phyloP scores from a whole-genome alignment of 495 filamentous ascomycete genomes.

The Talaromyces trachyspermus region DNA sequence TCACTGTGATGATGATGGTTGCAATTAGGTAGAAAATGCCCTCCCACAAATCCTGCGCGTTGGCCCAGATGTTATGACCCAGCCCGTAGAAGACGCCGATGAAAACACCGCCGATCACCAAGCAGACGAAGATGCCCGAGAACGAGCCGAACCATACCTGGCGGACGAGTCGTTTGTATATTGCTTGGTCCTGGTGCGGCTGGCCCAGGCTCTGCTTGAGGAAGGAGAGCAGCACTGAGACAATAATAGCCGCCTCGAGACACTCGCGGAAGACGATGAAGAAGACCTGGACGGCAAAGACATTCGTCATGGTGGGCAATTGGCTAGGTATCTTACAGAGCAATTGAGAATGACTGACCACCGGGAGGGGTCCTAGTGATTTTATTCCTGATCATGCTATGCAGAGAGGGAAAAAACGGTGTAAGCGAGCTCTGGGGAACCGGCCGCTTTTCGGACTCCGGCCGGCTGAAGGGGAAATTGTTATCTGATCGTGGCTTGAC shows the following conservation, averaged over 20 bases:
- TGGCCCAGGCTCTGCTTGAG: conserved; percentile 69
- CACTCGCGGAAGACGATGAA: conserved; percentile 84
- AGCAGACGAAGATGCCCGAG: conserved; percentile 56
- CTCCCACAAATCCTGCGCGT: conserved; percentile 70
- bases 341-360: too few species aligned
- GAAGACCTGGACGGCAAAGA: conserved; percentile 68
- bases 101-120: conserved; percentile 61
- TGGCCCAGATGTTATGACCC: conserved; percentile 56
- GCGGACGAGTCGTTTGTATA: conserved; percentile 61
- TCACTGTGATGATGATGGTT: conserved; percentile 66
- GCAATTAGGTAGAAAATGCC: conserved; percentile 66
- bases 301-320: conserved; percentile 37
- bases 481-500: too few species aligned
- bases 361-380: too few species aligned
- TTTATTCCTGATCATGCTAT: too few species aligned
- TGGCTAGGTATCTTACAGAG: not conserved
- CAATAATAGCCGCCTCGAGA: conserved; percentile 71
- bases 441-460: too few species aligned
- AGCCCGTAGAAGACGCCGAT: conserved; percentile 75
- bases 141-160: conserved; percentile 70
- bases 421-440: too few species aligned
- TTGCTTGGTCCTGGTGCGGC: conserved; percentile 37
- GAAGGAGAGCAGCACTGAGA: conserved; percentile 75
- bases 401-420: too few species aligned
- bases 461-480: too few species aligned